phyloP scores from a whole-genome alignment of 768 basidiomycete genomes.

The Mycena chlorophos region DNA sequence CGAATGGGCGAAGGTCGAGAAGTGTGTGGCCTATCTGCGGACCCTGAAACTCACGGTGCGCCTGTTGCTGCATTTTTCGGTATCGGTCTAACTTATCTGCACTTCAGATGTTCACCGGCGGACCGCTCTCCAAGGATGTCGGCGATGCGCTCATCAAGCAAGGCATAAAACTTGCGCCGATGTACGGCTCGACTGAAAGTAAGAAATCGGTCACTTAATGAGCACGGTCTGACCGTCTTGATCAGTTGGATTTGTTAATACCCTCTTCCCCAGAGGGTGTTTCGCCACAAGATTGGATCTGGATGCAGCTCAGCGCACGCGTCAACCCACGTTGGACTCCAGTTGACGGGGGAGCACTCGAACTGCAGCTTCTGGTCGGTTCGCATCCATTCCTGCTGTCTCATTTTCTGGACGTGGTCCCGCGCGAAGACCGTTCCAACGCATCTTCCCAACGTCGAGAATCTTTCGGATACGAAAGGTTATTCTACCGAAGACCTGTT shows the following conservation, averaged over 20 bases:
- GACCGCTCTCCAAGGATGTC: conserved; percentile 35
- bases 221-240: neutral
- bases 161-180: conserved; percentile 32
- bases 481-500: conserved; percentile 30
- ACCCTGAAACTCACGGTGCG: conserved; percentile 27
- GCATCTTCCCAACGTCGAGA: conserved; percentile 37
- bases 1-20: conserved; percentile 33
- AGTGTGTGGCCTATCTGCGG: conserved; percentile 25
- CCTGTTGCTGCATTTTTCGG: neutral
- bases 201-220: neutral
- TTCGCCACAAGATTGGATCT: conserved; percentile 31
- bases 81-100: neutral
- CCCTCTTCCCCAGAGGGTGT: conserved; percentile 9
- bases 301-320: conserved; percentile 29
- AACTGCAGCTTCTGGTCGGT: conserved; percentile 37
- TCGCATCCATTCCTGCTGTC: neutral
- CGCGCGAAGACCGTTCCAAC: conserved; percentile 5
- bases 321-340: conserved; percentile 33
- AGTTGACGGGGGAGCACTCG: conserved; percentile 38
- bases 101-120: conserved; percentile 34
- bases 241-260: neutral
- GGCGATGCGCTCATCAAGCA: conserved; percentile 35
- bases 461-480: conserved; percentile 24
- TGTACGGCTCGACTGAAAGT: conserved; percentile 42
- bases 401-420: conserved; percentile 24